Base-by-base conservation (phyloP, 441 rosid species). In the Gossypium armourianum region DNA sequence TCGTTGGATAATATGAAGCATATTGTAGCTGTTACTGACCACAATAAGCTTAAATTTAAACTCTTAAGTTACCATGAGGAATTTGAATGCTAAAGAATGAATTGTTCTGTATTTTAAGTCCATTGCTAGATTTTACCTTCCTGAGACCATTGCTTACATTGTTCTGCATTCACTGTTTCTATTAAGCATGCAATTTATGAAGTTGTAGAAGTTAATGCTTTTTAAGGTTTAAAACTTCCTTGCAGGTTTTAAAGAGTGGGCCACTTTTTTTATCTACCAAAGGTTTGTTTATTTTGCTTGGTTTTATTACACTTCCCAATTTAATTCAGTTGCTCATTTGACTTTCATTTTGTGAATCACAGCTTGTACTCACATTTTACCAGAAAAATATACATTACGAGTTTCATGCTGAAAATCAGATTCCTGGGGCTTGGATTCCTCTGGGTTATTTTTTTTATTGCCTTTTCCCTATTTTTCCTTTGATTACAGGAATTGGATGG, bases 221-320 rank as follows among this genome's bases (percentile, higher is more conserved):
- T 53, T 55, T 62, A 40, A 62, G 47, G 43, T 56, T 20, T 45
- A 67, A 55, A 29, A 52, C 60, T 72, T 17, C 62, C 63, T 78
- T 77, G 82, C 90, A 94, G 99, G 83, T 95, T 68, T 84, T 90
- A 78, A 95, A 89, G 90, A 95, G 95, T 28, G 99, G 99, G 52
- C 91, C 99, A 2, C 84, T 95, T 43, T 92, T 86, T 75, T 78
- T 95, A 78, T 90, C 97, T 52, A 92, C 99, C 58, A 92, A 89
- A 90, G 97, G 99, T 90, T 72, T 66, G 80, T 59, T 66, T 28
- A 50, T 17, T 72, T 62, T 20, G 45, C 32, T 75, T 53, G 58
- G 24, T 16, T 53, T 53, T 8, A 53, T 53, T 40, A 40, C 24
- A 17, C 12, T 17, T 71, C 47, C 10, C 56, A 7, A 23, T 36